These are phyloP conservation scores for Ceratocystiopsis minuta DNA, from an alignment of 2,329 filamentous ascomycete genomes.

Conservation along the genomic window DNA sequence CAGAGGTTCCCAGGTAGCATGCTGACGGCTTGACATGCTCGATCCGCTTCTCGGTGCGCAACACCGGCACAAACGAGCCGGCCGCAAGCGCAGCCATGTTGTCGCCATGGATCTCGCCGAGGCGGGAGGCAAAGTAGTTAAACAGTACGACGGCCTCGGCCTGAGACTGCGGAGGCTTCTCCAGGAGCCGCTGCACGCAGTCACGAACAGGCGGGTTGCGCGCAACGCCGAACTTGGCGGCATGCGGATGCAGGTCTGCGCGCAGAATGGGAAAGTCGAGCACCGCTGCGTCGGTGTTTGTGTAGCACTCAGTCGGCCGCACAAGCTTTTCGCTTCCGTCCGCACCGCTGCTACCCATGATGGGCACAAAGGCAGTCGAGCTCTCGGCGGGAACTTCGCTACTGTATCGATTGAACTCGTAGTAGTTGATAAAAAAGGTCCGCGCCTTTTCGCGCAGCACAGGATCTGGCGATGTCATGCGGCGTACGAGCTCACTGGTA, in stretches of 20 bases:
- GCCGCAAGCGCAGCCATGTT: conserved; percentile 42
- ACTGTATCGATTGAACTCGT: conserved; percentile 57
- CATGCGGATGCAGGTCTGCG: conserved; percentile 60
- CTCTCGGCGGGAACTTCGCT: conserved; percentile 14
- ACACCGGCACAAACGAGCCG: conserved; percentile 55
- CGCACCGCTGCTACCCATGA: conserved; percentile 35
- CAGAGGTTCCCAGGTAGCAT: conserved; percentile 61
- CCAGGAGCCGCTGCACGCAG: conserved; percentile 57
- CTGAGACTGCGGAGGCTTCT: conserved; percentile 49
- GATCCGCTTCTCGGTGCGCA: conserved; percentile 10
- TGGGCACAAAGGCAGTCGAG: conserved; percentile 44
- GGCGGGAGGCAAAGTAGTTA: conserved; percentile 62
- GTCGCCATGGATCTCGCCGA: conserved; percentile 51
- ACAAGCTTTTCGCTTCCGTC: conserved; percentile 29
- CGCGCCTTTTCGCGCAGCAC: conserved; percentile 50
- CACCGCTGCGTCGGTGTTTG: conserved; percentile 56
- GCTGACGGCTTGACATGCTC: conserved; percentile 48
- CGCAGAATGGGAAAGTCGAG: conserved; percentile 68
- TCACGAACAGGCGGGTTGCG: conserved; percentile 60
- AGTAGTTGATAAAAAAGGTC: conserved; percentile 66
- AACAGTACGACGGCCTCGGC: conserved; percentile 56
- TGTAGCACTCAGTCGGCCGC: conserved; percentile 61
- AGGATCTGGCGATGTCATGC: conserved; percentile 49
- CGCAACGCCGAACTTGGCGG: conserved; percentile 70
- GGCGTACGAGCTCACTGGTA: conserved; percentile 55